Base-by-base conservation (phyloP, 1,139 yeast genomes). In the Entelexis paramagnoliae region DNA sequence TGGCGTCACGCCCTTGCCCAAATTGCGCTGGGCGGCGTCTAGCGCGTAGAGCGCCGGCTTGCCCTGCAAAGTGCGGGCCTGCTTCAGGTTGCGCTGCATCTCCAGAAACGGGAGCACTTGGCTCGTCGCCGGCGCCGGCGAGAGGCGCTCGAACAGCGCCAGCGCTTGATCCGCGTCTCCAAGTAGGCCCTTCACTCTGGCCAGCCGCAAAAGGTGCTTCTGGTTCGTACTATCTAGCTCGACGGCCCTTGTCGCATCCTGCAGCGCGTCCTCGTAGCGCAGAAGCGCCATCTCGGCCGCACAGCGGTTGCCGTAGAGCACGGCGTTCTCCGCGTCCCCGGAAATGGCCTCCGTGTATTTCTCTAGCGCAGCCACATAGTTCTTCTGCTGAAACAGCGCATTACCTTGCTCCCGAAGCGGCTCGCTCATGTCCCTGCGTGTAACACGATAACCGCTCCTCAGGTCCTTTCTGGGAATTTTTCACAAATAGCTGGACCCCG, bases 281-380 rank as follows among this genome's bases (percentile, higher is more conserved):
- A 71, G 65, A 6, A 79, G 66, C 58, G 83, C 83, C 60, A 85
- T 68, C 56, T 77, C 73, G n/a, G 94, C 78, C 72, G 84, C 83
- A 3, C 95, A 83, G 53, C 93, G 69, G 64, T 89, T 89, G n/a
- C 95, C 82, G 61, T 77, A 82, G 32, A 83, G 72, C 16, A 66
- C 62, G 9, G 72, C 64, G 55, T 66, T 68, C 36, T 59, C 55
- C 11, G 73, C 71, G 52, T 65, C 72, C 17, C 62, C 62, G 5
- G 44, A 10, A 17, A 72, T 58, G 28, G 75, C 75, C 58, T 62
- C 60, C 6, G 71, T 51, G 61, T 71, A 71, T 19, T 61, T 53
- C 29, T 59, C 63, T 14, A 66, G 60, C 7, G 75, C 74, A 19
- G 59, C 64, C 13, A 54, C 49, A 58, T 68, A 71, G 51, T 67